phyloP scores from a whole-genome alignment of 768 basidiomycete species.

The Termitomyces sp. region DNA sequence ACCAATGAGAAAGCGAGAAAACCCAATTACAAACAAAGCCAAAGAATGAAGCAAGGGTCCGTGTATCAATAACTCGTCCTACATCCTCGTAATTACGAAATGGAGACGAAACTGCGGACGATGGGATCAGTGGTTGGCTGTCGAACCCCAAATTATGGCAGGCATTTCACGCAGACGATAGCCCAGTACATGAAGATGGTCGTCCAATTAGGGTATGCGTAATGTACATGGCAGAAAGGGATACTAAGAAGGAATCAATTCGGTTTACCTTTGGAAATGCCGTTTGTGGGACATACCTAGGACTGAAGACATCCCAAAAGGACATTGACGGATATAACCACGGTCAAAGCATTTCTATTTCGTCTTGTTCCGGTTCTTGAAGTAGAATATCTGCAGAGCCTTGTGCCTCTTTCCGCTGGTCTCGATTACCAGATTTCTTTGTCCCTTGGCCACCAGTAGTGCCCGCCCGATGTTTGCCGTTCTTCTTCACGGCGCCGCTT shows the following conservation, averaged over 20 bases:
- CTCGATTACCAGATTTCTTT: conserved; percentile 6
- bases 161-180: background rate
- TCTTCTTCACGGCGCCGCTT: conserved; percentile 20
- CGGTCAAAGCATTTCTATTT: conserved; percentile 28
- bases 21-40: too few species aligned
- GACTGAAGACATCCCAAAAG: too few species aligned
- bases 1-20: too few species aligned
- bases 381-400: conserved; percentile 27
- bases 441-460: background rate
- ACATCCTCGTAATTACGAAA: too few species aligned
- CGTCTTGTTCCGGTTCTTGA: conserved; percentile 42
- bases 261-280: background rate
- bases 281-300: background rate
- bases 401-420: background rate
- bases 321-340: too few species aligned
- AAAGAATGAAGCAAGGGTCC: too few species aligned
- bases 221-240: background rate
- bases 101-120: background rate
- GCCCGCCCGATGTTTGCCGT: conserved; percentile 9
- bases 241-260: background rate
- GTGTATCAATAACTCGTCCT: too few species aligned
- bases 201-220: background rate
- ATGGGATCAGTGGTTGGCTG: background rate
- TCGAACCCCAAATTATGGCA: background rate
- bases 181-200: background rate